A percentile compares a stretch with the other conserved stretches of the same genome.
These are phyloP conservation scores for Phytophthora vignae DNA, from an alignment of 352 stramenopile genomes.

Conservation along the genomic window DNA sequence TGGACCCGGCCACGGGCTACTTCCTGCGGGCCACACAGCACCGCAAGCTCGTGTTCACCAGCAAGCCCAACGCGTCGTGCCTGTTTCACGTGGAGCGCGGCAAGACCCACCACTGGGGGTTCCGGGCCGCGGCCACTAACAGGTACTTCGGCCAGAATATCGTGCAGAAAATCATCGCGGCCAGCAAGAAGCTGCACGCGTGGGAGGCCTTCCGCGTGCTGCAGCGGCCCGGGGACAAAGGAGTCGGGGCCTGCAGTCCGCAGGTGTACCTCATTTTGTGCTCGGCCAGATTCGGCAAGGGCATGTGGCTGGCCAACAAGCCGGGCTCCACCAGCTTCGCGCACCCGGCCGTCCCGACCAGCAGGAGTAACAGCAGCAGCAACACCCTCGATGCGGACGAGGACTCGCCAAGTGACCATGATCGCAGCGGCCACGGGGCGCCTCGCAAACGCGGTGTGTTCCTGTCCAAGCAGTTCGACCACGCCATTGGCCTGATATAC, in stretches of 20 bases:
- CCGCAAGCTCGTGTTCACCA: conserved; percentile 74
- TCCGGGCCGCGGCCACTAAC: conserved; percentile 66
- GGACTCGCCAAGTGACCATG: conserved; percentile 22
- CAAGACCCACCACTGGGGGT: conserved; percentile 87
- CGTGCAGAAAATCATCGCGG: conserved; percentile 64
- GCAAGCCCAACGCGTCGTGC: conserved; percentile 64
- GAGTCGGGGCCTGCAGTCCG: conserved; percentile 20
- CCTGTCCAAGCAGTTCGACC: conserved; percentile 77
- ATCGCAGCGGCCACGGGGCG: conserved; percentile 12
- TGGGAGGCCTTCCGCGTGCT: conserved; percentile 84
- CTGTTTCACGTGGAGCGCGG: conserved; percentile 78
- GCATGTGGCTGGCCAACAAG: conserved; percentile 80
- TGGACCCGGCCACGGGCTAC: conserved; percentile 58
- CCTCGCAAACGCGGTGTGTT: conserved; percentile 46
- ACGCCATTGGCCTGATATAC: conserved; percentile 73
- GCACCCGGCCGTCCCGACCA: conserved; percentile 22
- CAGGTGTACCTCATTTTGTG: conserved; percentile 78
- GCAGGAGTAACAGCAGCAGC: conserved; percentile 24
- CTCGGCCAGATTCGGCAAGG: conserved; percentile 81
- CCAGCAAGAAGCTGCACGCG: conserved; percentile 68
- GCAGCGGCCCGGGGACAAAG: conserved; percentile 43
- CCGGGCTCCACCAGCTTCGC: conserved; percentile 24
- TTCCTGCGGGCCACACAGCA: conserved; percentile 72
- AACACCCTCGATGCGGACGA: conserved; percentile 17
- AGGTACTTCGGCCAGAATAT: conserved; percentile 83